phyloP scores from a whole-genome alignment of 345 rosid genomes.

The Hypericum androsaemum region DNA sequence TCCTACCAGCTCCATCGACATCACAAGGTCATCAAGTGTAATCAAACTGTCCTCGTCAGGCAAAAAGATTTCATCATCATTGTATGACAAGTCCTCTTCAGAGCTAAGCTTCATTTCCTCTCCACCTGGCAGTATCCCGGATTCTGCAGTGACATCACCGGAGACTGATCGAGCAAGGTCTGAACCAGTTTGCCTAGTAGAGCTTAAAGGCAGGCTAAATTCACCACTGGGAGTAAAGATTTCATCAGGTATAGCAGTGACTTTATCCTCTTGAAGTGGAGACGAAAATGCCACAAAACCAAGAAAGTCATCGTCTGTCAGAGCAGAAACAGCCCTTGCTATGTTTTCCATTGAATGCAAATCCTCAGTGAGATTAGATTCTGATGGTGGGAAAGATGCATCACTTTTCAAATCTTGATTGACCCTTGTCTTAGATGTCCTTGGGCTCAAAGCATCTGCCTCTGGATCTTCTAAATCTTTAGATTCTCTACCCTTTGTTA shows the following conservation, averaged over 20 bases:
- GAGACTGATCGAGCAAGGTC: not conserved
- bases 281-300: not conserved
- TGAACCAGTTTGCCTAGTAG: slow-evolving; percentile 7
- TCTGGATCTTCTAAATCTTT: slow-evolving; percentile 11
- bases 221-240: slow-evolving; percentile 1
- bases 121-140: too few relatives aligned
- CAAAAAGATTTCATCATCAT: slow-evolving; percentile 19
- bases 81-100: not conserved
- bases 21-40: slow-evolving; percentile 16
- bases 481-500: slow-evolving; percentile 1
- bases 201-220: slow-evolving; percentile 1
- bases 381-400: slow-evolving; percentile 3
- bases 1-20: slow-evolving; percentile 10
- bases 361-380: slow-evolving; percentile 3
- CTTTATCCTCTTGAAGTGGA: not conserved
- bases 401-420: slow-evolving; percentile 1
- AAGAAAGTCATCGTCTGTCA: slow-evolving; percentile 8
- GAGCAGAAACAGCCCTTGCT: not conserved
- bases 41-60: slow-evolving; percentile 36
- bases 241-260: not conserved
- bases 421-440: not conserved
- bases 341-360: not conserved
- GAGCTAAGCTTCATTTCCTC: slow-evolving; percentile 4
- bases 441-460: not conserved
- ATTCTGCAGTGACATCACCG: not conserved